These are phyloP conservation scores for Phytophthora pini DNA, from an alignment of 352 stramenopile genomes.

Conservation along the genomic window DNA sequence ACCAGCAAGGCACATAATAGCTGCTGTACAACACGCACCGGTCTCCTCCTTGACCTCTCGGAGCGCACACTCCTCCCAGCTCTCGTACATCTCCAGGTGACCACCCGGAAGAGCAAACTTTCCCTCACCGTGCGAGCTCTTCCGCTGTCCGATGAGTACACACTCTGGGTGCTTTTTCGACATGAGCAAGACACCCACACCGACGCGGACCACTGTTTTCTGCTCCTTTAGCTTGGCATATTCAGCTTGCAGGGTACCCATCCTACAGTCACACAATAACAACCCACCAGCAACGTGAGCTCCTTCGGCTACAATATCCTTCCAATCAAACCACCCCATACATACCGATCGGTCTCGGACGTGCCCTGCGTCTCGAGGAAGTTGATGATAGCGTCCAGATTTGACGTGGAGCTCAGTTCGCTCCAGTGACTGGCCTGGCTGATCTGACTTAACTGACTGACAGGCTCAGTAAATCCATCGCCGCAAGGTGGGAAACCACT, in stretches of 20 bases:
- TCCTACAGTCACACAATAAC: constrained; percentile 31
- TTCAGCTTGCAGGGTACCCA: constrained; percentile 61
- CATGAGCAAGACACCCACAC: constrained; percentile 78
- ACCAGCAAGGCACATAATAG: constrained; percentile 3
- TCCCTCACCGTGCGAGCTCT: constrained; percentile 78
- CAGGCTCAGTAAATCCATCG: constrained; percentile 59
- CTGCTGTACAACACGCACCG: constrained; percentile 38
- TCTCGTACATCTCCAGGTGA: constrained; percentile 87
- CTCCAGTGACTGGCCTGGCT: constrained; percentile 84
- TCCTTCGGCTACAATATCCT: background rate
- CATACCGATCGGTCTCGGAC: constrained; percentile 64
- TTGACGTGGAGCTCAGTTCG: constrained; percentile 83
- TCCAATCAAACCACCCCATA: background rate
- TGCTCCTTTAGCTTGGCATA: constrained; percentile 67
- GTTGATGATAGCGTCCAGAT: constrained; percentile 87
- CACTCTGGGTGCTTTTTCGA: constrained; percentile 68
- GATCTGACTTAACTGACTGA: constrained; percentile 77
- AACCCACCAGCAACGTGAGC: constrained; percentile 13
- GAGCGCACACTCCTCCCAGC: constrained; percentile 77
- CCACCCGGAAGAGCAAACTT: constrained; percentile 80
- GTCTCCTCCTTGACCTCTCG: constrained; percentile 88
- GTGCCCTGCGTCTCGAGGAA: constrained; percentile 85
- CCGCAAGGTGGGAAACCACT: constrained; percentile 55
- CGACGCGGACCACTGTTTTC: constrained; percentile 73
- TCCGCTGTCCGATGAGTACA: constrained; percentile 76